Percentiles rank a stretch among this genome's conserved stretches.
These are phyloP conservation scores for Pestalotiopsis sp. DNA, from an alignment of 2,329 filamentous ascomycete species.

Conservation along the genomic window DNA sequence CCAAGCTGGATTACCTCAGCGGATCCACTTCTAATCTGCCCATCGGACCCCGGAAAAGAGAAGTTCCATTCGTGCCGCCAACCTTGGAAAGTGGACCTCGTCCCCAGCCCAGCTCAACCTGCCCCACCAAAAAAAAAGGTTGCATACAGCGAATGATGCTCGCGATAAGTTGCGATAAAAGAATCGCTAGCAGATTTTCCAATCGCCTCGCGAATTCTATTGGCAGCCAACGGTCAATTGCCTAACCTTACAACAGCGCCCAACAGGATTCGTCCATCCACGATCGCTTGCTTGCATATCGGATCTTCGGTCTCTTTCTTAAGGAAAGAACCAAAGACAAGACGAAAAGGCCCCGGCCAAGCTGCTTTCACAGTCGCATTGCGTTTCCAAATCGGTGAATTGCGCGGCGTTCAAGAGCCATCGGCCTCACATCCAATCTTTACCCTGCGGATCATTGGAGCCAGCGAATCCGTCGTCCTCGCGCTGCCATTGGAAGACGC, in stretches of 20 bases:
- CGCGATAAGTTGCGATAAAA: not conserved
- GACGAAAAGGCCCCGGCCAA: not conserved
- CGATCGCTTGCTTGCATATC: not conserved
- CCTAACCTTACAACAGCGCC: not conserved
- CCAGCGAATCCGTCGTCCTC: slow-evolving; percentile 8
- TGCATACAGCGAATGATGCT: not conserved
- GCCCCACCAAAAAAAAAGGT: slow-evolving; percentile 2
- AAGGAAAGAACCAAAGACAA: not conserved
- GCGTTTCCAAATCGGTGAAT: not conserved
- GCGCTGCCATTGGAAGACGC: slow-evolving; percentile 10
- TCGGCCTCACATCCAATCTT: not conserved
- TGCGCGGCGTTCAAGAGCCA: not conserved
- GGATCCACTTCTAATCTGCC: not conserved
- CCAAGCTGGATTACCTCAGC: not conserved
- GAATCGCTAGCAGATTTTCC: slow-evolving; percentile 5
- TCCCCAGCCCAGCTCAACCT: not conserved
- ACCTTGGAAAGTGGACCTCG: not conserved
- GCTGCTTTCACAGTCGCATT: not conserved
- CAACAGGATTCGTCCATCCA: not conserved
- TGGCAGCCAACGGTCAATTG: not conserved
- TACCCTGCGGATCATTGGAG: slow-evolving; percentile 9
- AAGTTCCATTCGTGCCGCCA: not conserved
- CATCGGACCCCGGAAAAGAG: not conserved
- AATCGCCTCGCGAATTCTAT: not conserved
- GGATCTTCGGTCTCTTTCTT: not conserved